phyloP scores from a whole-genome alignment of 192 early-diverging fungal species.

The Entomortierella parvispora region DNA sequence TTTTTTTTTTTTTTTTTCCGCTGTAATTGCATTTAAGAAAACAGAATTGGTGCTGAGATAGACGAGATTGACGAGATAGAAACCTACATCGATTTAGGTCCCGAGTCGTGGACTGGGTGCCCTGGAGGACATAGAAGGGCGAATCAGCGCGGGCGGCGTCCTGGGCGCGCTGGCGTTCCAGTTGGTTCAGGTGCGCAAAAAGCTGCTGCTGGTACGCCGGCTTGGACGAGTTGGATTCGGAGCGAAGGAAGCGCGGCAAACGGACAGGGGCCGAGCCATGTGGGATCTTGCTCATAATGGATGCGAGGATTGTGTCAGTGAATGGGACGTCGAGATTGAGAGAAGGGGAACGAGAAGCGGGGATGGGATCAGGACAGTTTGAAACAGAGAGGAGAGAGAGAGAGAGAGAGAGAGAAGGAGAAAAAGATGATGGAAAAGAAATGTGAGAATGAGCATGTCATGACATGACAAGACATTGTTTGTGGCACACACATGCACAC shows the following conservation, averaged over 20 bases:
- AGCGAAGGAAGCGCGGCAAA: slow-evolving; percentile 35
- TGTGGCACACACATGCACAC: no score
- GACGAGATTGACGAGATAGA: neutral
- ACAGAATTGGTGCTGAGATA: neutral
- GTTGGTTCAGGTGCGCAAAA: slow-evolving; percentile 13
- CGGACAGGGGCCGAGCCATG: neutral
- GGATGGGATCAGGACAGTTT: neutral
- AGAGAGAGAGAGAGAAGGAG: neutral
- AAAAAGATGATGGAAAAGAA: no score
- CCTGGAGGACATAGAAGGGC: slow-evolving; percentile 18
- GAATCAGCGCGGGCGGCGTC: slow-evolving; percentile 6
- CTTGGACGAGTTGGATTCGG: neutral
- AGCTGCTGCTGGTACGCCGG: slow-evolving; percentile 1
- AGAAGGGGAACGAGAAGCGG: neutral
- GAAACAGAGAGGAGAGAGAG: neutral
- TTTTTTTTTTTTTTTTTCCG: no score
- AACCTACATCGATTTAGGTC: slow-evolving; percentile 55
- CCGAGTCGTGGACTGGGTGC: neutral
- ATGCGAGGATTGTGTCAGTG: neutral
- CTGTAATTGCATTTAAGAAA: no score
- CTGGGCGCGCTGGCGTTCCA: slow-evolving; percentile 25
- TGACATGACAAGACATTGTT: neutral
- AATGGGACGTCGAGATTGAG: neutral
- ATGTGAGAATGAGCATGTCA: neutral
- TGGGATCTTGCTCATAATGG: neutral